Base-by-base conservation (phyloP, 768 basidiomycete genomes). In the Termitomyces bulborhizus region DNA sequence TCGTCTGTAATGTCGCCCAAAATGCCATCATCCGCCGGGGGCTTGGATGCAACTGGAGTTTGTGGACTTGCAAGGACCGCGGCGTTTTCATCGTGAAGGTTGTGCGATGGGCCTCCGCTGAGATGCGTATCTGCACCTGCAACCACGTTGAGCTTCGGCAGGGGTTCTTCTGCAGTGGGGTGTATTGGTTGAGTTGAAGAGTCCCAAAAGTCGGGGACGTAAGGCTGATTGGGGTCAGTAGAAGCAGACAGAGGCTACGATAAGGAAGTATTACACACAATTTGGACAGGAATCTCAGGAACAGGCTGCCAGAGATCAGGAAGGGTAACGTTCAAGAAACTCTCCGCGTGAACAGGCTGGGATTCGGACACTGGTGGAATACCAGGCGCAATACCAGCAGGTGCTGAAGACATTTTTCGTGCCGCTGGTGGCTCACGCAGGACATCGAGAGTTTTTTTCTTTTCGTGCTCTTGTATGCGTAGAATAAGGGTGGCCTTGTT, bases 401-500 rank as follows among this genome's bases (percentile, higher is more conserved):
- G 36, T 15, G 58, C 60, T 55, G 59, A 64, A 3, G 69, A 64
- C 29, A 50, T 67, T 55, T 56, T 66, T 56, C 63, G 70, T 56
- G 44, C 66, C 41, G 65, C 56, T 42, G 64, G 62, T 55, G 64
- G 56, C 31, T 55, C 42, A 37, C 54, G 57, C 34, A 62, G 31
- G 39, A 63, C 60, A 39, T 60, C 56, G 26, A 64, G 57, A 1
- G 62, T 57, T 42, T 57, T 66, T 50, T 59, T 61, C 32, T 71
- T 66, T 43, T 85, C 82, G 46, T 77, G 71, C 61, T 81, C 73
- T 58, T 78, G 73, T 47, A 88, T 71, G 52, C 83, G 79, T 39
- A 76, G 63, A 56, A 85, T 72, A 31, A 88, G 68, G 3, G 72
- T 73, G 3, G 79, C 69, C 66, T 87, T 88, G 67, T 74, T 82